These are phyloP conservation scores for Pseudogymnoascus sp. DNA, from an alignment of 2,329 filamentous ascomycete genomes.

Conservation along the genomic window DNA sequence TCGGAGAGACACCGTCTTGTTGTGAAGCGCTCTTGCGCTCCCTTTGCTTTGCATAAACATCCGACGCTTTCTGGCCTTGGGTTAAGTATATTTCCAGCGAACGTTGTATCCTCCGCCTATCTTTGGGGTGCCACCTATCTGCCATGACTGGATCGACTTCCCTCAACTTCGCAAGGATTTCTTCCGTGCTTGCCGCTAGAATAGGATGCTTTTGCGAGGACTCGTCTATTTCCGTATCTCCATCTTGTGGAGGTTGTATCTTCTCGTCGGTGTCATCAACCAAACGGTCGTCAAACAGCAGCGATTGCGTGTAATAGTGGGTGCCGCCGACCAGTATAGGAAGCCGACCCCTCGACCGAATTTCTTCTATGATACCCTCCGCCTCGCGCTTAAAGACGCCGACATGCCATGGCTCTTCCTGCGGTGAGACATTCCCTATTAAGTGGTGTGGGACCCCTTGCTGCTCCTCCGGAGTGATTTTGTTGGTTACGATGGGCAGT, in stretches of 20 bases:
- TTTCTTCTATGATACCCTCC: slow-evolving; percentile 62
- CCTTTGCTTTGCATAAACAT: slow-evolving; percentile 76
- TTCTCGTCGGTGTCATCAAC: slow-evolving; percentile 31
- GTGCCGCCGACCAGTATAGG: slow-evolving; percentile 92
- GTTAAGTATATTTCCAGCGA: slow-evolving; percentile 85
- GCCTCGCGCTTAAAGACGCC: slow-evolving; percentile 68
- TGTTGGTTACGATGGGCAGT: slow-evolving; percentile 91
- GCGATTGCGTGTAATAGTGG: slow-evolving; percentile 86
- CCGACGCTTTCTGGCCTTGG: slow-evolving; percentile 73
- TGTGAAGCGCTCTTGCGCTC: slow-evolving; percentile 29
- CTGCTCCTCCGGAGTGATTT: slow-evolving; percentile 68
- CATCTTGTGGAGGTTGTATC: slow-evolving; percentile 13
- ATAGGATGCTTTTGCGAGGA: slow-evolving; percentile 54
- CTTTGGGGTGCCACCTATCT: slow-evolving; percentile 85
- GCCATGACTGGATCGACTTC: slow-evolving; percentile 88
- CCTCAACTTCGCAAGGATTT: slow-evolving; percentile 62
- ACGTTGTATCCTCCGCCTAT: slow-evolving; percentile 78
- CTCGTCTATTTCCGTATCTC: slow-evolving; percentile 25
- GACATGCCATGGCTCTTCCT: slow-evolving; percentile 77
- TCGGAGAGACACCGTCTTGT: slow-evolving; percentile 19
- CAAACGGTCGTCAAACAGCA: slow-evolving; percentile 71
- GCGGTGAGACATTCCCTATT: slow-evolving; percentile 66
- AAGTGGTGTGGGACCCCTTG: slow-evolving; percentile 81
- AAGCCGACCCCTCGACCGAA: slow-evolving; percentile 66
- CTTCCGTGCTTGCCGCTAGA: slow-evolving; percentile 60